Evolutionary conservation across 73 alveolate species (phyloP), one percentile per base, ranked within the genome.

Genomic region (Paramecium sonneborni): DNA sequence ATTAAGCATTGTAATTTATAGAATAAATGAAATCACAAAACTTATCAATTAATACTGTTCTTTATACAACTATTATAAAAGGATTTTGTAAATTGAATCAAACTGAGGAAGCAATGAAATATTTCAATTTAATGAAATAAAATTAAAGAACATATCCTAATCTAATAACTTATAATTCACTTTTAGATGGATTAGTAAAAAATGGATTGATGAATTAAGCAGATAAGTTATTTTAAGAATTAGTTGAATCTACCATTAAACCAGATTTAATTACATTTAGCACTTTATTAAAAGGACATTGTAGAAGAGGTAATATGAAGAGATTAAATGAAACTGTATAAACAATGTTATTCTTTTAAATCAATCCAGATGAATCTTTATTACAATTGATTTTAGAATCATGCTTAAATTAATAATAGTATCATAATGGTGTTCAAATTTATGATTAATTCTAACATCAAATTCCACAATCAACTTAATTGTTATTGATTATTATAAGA

Each of bases 261-360:
- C 99, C 99, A 7, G 99, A 97, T 93, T 93, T 97, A 37, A 97
- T 97, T 34, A 96, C 99, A 46, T 97, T 93, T 92, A 93, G 98
- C 8, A 97, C 99, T 38, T 76, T 97, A 93, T 96, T 97, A 21
- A 97, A 97, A 76, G 99, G 99, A 18, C 97, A 94, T 93, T 96
- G 97, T 88, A 93, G 94, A 85, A 95, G 93, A 87, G 95, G 95
- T 84, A 93, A 95, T 38, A 95, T 97, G 85, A 95, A 95, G 28
- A 92, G 94, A 86, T 98, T 79, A 4, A 79, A 79, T 79, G 90
- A 79, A 44, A 41, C 90, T n/a, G 90, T 79, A 8, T 23, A 23
- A 24, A 46, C 32, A 12, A 79, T 79, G 90, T 8, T 79, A 23
- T 4, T 9, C 12, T 24, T 15, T 20, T 24, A 38, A 4, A 79